Evolutionary conservation across 2,329 filamentous ascomycete genomes (phyloP), one percentile per base, ranked within the genome.

Genomic region (Hymenotorrendiella dingleyae): DNA sequence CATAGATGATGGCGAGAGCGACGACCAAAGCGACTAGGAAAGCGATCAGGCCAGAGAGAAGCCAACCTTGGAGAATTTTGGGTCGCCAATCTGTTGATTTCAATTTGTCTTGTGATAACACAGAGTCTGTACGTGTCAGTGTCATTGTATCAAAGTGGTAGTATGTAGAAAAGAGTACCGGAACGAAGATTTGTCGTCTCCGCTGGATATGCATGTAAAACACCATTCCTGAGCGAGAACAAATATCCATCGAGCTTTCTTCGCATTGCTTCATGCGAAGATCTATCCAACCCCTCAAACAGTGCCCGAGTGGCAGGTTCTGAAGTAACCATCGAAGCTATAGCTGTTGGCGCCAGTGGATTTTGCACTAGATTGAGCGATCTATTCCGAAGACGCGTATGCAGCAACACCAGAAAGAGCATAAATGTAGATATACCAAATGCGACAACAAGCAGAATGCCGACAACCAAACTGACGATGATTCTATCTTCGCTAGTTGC

Each of bases 241-340:
- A 46, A 16, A 27, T 50, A 43, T 2, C 40, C 36, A 24, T 42
- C 39, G 5, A 52, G 39, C 20, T 39, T 24, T 39, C 36, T 45
- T 6, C 21, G n/a, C 41, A 52, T 49, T 3, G 26, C 24, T 22
- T 45, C 20, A 20, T 46, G 40, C 2, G 43, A 45, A 4, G 28
- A 37, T n/a, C 26, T 24, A 36, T 52, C 49, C 10, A 45, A 29
- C 9, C 46, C 46, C 32, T 52, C 41, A 29, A 52, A 52, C 2
- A 47, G 27, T 10, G 40, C 28, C 26, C 42, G 35, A n/a, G 43
- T 45, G 23, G 26, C 12, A 10, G 43, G 43, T n/a, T 40, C 40
- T 5, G 39, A 17, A 10, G 34, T 26, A 23, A 52, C 33, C 22
- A 52, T 30, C 3, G 43, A 45, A 26, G 46, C 36, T 11, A 45